Conservation (phyloP, 352 stramenopile genomes). For the Pythium folliculosum region DNA sequence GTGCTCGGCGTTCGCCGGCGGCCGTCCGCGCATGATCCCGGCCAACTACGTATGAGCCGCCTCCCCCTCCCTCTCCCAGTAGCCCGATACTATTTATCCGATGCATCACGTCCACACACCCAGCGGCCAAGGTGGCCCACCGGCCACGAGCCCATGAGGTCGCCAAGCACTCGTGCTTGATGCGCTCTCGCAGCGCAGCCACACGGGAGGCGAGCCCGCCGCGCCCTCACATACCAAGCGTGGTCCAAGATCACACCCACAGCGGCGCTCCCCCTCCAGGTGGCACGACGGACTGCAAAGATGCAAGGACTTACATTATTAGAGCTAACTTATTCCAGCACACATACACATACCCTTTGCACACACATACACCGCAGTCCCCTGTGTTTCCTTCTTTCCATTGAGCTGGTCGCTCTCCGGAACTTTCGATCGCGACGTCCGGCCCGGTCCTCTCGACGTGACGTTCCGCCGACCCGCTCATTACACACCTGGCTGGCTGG, state of each 20-base stretch:
- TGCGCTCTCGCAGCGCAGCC: background rate
- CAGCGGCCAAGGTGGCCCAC: slow-evolving; percentile 1
- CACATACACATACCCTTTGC: background rate
- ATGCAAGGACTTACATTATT: slow-evolving; percentile 19
- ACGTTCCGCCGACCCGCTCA: background rate
- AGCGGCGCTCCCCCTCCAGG: background rate
- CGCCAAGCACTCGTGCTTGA: background rate
- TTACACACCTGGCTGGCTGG: slow-evolving; percentile 15
- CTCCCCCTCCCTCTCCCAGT: slow-evolving; percentile 25
- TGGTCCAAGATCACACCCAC: background rate
- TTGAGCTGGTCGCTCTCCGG: background rate
- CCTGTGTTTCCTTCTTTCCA: background rate
- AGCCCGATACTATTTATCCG: slow-evolving; percentile 40
- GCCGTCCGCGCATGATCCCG: slow-evolving; percentile 65
- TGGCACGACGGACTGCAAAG: slow-evolving; percentile 1
- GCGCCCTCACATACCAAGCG: background rate
- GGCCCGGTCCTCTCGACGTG: background rate
- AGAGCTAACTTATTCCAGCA: slow-evolving; percentile 25
- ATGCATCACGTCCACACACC: background rate
- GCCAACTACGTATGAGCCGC: slow-evolving; percentile 48
- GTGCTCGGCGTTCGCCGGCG: slow-evolving; percentile 45
- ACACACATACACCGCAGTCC: background rate
- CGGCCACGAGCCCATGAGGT: background rate
- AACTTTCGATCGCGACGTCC: slow-evolving; percentile 16
- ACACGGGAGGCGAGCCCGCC: background rate